Percentiles rank a stretch among this genome's conserved stretches.
These are phyloP conservation scores for Pulveroboletus frians DNA, from an alignment of 768 basidiomycete species.

Conservation along the genomic window DNA sequence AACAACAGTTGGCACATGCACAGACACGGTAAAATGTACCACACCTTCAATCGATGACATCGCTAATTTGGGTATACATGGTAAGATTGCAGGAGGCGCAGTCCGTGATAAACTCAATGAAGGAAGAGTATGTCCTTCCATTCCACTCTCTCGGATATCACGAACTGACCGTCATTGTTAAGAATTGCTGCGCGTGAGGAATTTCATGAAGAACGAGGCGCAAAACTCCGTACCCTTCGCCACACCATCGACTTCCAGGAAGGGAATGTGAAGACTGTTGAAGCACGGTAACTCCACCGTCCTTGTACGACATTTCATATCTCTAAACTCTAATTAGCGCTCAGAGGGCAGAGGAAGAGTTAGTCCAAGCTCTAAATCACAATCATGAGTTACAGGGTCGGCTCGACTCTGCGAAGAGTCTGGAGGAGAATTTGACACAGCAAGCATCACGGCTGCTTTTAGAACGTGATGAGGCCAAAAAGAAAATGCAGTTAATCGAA, in stretches of 20 bases:
- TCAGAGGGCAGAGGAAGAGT: constrained; percentile 18
- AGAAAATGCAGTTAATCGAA: constrained; percentile 12
- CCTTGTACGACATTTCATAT: background rate
- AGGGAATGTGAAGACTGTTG: constrained; percentile 21
- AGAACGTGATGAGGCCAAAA: constrained; percentile 21
- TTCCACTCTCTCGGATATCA: constrained; percentile 11
- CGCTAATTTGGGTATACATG: constrained; percentile 10
- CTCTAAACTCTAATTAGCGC: constrained; percentile 16
- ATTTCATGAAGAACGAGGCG: constrained; percentile 19
- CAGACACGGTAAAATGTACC: constrained; percentile 18
- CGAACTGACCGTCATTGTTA: constrained; percentile 6
- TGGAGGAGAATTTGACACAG: constrained; percentile 22
- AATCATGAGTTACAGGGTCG: constrained; percentile 27
- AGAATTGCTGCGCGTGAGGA: constrained; percentile 24
- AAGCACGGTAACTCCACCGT: constrained; percentile 21
- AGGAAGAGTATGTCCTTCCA: constrained; percentile 28
- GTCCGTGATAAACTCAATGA: constrained; percentile 25
- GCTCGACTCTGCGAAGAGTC: constrained; percentile 19
- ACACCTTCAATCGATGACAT: background rate
- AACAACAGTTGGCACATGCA: constrained; percentile 21
- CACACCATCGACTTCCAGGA: constrained; percentile 30
- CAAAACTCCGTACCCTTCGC: constrained; percentile 28
- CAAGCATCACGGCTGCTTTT: constrained; percentile 24
- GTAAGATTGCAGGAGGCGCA: constrained; percentile 26
- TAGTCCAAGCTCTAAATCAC: constrained; percentile 14